These are phyloP conservation scores for Aureobasidium sp. DNA, from an alignment of 2,329 filamentous ascomycete species.

Conservation along the genomic window DNA sequence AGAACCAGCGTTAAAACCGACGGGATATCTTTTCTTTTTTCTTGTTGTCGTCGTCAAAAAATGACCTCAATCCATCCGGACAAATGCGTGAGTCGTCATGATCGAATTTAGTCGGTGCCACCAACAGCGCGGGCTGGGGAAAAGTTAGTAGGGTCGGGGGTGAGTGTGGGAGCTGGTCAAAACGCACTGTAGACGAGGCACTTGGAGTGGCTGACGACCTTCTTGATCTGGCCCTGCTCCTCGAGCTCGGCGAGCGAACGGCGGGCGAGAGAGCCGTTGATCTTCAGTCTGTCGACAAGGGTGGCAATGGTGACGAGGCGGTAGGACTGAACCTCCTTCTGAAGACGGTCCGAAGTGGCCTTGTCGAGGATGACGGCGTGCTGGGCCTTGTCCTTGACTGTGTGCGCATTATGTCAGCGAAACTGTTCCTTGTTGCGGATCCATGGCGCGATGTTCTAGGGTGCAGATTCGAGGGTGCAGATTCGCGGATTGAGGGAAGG, in stretches of 20 bases:
- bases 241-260: constrained; percentile 85
- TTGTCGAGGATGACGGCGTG: constrained; percentile 99
- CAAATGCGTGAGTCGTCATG: constrained; percentile 11
- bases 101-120: constrained; percentile 21
- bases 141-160: background rate
- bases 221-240: constrained; percentile 98
- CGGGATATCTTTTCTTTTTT: constrained; percentile 12
- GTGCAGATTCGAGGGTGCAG: constrained; percentile 9
- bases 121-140: constrained; percentile 22
- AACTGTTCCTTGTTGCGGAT: background rate
- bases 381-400: constrained; percentile 99
- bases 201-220: constrained; percentile 92
- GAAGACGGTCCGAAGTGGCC: constrained; percentile 91
- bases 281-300: constrained; percentile 99
- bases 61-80: constrained; percentile 11
- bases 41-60: constrained; percentile 15
- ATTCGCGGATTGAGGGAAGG: background rate
- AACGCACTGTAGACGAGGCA: constrained; percentile 94
- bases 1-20: constrained; percentile 4
- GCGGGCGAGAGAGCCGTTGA: constrained; percentile 96
- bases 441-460: constrained; percentile 6
- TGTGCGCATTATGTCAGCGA: constrained; percentile 28
- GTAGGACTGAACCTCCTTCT: constrained; percentile 99
- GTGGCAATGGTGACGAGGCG: constrained; percentile 97
- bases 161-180: background rate